Evolutionary conservation across 208 protist species (phyloP), one percentile per base, ranked within the genome.

Genomic region (Trichomonas tenax): DNA sequence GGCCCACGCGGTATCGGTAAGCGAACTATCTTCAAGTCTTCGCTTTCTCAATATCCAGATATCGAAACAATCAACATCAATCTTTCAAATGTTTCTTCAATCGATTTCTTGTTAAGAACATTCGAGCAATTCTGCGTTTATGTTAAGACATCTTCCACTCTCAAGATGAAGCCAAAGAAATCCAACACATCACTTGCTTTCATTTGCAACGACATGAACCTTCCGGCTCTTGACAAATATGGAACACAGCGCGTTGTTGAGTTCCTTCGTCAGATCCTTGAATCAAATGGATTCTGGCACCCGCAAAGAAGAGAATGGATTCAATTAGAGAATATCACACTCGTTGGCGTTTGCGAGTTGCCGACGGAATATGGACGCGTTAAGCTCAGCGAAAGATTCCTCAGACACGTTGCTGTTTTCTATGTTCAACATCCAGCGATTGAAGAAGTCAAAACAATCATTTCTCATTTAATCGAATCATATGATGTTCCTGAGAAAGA

Each of bases 191-290:
- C 98, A 97, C 97, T 99, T 26, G 98, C 99, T 0, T 97, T 99
- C 36, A 99, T 99, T 97, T 99, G 99, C 97, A 99, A 99, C 97
- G 99, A 99, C 97, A 98, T 99, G 97, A 99, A 99, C 97, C 97
- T 99, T 82, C 99, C 99, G 1, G 97, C 98, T 14, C 93, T 98
- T 10, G 99, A 99, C 97, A 97, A 97, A 89, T 99, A 99, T 97
- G 99, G 99, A 82, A 99, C 99, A 63, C 99, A 99, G 97, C 97
- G 98, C 23, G 98, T 99, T 26, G 98, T 99, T 63, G 98, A 99
- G 88, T 98, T 99, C 38, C 97, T 99, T 44, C 98, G 99, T 0
- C 99, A 99, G 98, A 96, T 99, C 34, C 98, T 99, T 40, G 99
- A 99, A 97, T 98, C 98, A n/a, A 98, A 98, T 45, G 99, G 99